These are phyloP conservation scores for Fragilariopsis cylindrus DNA, from an alignment of 108 stramenopile species.

Conservation along the genomic window DNA sequence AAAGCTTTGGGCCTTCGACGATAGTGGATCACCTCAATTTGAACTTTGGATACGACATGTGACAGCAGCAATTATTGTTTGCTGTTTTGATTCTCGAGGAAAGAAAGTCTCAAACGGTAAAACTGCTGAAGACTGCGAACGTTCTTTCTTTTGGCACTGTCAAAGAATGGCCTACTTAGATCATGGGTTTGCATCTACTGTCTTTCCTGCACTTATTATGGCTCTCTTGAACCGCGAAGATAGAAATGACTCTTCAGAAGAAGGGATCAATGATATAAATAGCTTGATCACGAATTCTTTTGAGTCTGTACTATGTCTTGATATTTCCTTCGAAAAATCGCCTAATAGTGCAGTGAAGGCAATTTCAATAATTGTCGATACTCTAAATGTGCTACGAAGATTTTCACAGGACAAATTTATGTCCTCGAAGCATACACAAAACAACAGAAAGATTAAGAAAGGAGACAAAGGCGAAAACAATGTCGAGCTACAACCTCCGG, in stretches of 20 bases:
- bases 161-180: constrained; percentile 57
- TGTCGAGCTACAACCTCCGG: constrained; percentile 11
- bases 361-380: constrained; percentile 47
- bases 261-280: neutral
- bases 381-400: constrained; percentile 49
- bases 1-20: constrained; percentile 46
- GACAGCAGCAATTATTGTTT: constrained; percentile 62
- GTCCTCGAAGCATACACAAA: constrained; percentile 26
- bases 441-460: constrained; percentile 15
- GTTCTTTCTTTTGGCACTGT: constrained; percentile 53
- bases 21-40: constrained; percentile 19
- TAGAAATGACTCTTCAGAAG: neutral
- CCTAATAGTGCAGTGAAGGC: constrained; percentile 14
- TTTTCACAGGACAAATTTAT: constrained; percentile 56
- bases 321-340: neutral
- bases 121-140: constrained; percentile 15
- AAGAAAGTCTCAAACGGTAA: constrained; percentile 21
- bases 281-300: constrained; percentile 12
- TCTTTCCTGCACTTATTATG: constrained; percentile 67
- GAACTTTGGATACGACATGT: constrained; percentile 68
- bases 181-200: constrained; percentile 51
- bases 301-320: constrained; percentile 5
- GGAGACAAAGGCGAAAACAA: constrained; percentile 21
- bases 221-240: constrained; percentile 42
- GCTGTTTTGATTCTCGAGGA: constrained; percentile 38